phyloP scores from a whole-genome alignment of 2,329 filamentous ascomycete species.

The Colletotrichum filicis region DNA sequence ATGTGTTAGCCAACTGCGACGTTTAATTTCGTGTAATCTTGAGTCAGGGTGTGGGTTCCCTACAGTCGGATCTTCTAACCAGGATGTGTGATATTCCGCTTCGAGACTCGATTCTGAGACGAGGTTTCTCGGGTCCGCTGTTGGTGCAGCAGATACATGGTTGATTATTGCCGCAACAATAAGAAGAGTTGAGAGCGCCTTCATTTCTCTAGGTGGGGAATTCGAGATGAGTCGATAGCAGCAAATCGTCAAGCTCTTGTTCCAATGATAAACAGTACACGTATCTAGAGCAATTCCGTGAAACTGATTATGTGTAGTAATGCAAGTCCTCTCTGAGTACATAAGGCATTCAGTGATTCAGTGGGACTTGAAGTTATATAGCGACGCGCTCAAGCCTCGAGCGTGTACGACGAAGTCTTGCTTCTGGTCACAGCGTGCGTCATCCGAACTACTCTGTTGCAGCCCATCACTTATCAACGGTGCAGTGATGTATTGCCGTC shows the following conservation, averaged over 20 bases:
- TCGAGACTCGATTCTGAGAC: neutral
- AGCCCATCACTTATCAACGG: neutral
- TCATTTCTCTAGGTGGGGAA: neutral
- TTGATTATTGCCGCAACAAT: neutral
- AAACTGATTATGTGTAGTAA: neutral
- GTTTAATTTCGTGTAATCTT: neutral
- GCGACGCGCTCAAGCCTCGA: neutral
- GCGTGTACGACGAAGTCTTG: neutral
- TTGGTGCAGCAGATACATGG: neutral
- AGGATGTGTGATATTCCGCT: neutral
- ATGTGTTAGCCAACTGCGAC: neutral
- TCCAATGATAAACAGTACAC: neutral
- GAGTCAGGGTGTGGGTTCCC: neutral
- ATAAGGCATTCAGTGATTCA: too few species aligned
- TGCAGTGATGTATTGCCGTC: neutral
- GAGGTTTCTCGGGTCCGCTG: neutral
- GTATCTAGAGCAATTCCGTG: neutral
- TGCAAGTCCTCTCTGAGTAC: neutral
- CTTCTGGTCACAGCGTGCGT: neutral
- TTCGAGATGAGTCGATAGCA: neutral
- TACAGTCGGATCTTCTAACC: neutral
- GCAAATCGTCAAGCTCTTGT: neutral
- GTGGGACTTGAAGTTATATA: neutral
- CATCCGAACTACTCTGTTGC: neutral
- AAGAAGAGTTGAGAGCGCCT: neutral